Evolutionary conservation across 2,329 filamentous ascomycete genomes (phyloP).

Genomic region (Trichoderma harzianum): DNA sequence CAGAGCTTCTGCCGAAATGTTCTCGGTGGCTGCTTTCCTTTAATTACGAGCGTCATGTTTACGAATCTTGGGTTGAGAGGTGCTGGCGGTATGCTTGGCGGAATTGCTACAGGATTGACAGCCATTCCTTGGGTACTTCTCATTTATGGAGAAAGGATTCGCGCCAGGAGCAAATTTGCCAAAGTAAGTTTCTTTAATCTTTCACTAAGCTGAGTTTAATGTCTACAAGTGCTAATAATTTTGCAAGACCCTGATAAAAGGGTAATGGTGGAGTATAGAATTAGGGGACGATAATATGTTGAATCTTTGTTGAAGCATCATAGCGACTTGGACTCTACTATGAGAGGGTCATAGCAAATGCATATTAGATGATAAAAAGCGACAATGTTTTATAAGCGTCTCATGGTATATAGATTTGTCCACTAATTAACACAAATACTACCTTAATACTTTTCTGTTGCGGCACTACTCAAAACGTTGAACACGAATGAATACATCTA

Average conservation of each 20-base stretch:
- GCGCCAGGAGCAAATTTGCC: slow-evolving; percentile 74
- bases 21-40: slow-evolving; percentile 74
- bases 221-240: background rate
- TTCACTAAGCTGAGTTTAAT: too few species aligned
- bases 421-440: background rate
- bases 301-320: background rate
- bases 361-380: background rate
- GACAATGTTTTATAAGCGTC: background rate
- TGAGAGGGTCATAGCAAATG: background rate
- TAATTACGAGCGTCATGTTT: slow-evolving; percentile 74
- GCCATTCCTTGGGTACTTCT: slow-evolving; percentile 85
- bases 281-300: background rate
- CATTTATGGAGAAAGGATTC: slow-evolving; percentile 72
- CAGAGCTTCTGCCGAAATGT: slow-evolving; percentile 86
- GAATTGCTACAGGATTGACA: slow-evolving; percentile 64
- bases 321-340: background rate
- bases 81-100: slow-evolving; percentile 73
- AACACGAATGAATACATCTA: background rate
- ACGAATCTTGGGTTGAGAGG: slow-evolving; percentile 64
- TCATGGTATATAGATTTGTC: background rate
- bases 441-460: background rate
- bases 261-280: background rate
- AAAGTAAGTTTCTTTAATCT: slow-evolving; percentile 41
- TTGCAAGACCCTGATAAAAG: background rate
- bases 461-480: background rate